Evolutionary conservation across 2,329 filamentous ascomycete species (phyloP).

Genomic region (Phialophora verrucosa): DNA sequence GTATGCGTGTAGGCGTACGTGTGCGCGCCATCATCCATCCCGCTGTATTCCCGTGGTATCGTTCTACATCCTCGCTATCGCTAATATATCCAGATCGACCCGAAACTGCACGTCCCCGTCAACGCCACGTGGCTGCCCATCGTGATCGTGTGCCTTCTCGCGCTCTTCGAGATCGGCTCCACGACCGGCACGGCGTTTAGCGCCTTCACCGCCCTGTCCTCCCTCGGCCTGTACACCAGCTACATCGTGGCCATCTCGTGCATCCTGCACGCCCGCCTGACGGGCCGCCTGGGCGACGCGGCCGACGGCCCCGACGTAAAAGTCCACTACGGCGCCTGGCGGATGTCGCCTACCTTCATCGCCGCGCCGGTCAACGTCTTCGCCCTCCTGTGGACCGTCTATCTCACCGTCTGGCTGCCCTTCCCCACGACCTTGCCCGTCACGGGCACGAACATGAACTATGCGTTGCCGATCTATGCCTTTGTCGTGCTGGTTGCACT

Average conservation of each 20-base stretch:
- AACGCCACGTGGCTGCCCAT: constrained; percentile 48
- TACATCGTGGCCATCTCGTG: constrained; percentile 49
- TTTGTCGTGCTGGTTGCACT: constrained; percentile 35
- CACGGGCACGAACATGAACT: constrained; percentile 48
- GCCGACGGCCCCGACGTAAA: constrained; percentile 3
- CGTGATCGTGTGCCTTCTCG: constrained; percentile 45
- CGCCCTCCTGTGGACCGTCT: constrained; percentile 44
- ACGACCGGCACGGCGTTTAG: constrained; percentile 46
- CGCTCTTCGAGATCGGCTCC: constrained; percentile 50
- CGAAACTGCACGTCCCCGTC: constrained; percentile 46
- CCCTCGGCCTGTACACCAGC: constrained; percentile 47
- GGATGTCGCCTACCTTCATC: constrained; percentile 39
- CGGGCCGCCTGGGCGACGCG: constrained; percentile 42
- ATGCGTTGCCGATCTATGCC: constrained; percentile 45
- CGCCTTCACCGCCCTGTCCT: constrained; percentile 49
- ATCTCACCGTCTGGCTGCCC: constrained; percentile 43
- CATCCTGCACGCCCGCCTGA: constrained; percentile 35
- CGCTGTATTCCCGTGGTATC: neutral
- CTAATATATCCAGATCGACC: constrained; percentile 41
- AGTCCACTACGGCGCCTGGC: constrained; percentile 43
- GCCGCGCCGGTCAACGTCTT: constrained; percentile 46
- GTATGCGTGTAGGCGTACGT: neutral
- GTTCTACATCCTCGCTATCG: neutral
- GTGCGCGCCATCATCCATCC: too few relatives aligned
- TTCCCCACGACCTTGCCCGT: constrained; percentile 47